A percentile compares a stretch with the other conserved stretches of the same genome.
Evolutionary conservation across 2,329 filamentous ascomycete species (phyloP).

Genomic region (Fusarium sacchari): DNA sequence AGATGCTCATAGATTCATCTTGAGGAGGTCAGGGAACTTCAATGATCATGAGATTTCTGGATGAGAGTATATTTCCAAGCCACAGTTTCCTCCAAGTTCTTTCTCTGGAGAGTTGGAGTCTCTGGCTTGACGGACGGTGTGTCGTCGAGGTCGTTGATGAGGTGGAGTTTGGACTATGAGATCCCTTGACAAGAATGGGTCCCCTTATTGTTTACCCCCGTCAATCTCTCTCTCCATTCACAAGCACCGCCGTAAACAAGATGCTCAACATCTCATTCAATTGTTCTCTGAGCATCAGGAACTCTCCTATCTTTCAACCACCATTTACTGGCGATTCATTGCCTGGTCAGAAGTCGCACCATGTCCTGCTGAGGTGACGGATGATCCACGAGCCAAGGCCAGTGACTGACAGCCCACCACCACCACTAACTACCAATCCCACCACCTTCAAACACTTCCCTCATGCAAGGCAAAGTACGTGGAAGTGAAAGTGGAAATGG

Average conservation of each 20-base stretch:
- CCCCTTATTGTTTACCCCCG: constrained; percentile 15
- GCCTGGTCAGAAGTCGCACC: constrained; percentile 6
- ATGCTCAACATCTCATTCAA: not conserved
- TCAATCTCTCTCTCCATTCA: not conserved
- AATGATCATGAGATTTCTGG: not conserved
- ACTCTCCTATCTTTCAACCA: not conserved
- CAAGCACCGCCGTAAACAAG: not conserved
- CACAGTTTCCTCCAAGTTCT: not conserved
- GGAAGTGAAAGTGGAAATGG: not conserved
- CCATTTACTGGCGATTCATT: not conserved
- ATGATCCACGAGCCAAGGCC: constrained; percentile 20
- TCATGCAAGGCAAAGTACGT: constrained; percentile 1
- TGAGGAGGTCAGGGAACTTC: not conserved
- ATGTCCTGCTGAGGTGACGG: constrained; percentile 20
- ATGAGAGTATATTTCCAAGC: not conserved
- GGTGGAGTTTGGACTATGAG: constrained; percentile 26
- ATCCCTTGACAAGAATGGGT: constrained; percentile 26
- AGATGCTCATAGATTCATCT: not conserved
- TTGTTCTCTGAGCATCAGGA: not conserved
- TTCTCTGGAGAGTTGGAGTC: constrained; percentile 7
- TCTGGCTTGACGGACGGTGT: constrained; percentile 22
- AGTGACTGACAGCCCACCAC: constrained; percentile 28
- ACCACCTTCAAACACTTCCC: constrained; percentile 15
- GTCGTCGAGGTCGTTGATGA: constrained; percentile 33
- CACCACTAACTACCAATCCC: constrained; percentile 1